phyloP scores from a whole-genome alignment of 1,284 basidiomycete genomes.

The Ustilago shanxiensis region DNA sequence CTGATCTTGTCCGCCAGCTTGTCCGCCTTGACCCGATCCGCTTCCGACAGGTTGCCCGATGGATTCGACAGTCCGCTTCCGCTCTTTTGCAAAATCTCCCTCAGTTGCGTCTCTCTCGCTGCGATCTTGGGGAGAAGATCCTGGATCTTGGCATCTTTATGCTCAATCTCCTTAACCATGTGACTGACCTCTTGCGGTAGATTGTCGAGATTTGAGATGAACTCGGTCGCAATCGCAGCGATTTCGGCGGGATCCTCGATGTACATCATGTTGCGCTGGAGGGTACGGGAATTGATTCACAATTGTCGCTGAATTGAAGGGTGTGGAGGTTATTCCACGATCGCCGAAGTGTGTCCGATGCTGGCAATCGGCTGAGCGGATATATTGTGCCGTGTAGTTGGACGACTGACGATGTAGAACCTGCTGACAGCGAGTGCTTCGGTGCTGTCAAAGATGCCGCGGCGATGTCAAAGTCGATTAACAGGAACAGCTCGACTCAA shows the following conservation, averaged over 20 bases:
- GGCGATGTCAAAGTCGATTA: too few relatives aligned
- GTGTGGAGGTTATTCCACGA: too few relatives aligned
- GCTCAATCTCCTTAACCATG: slow-evolving; percentile 67
- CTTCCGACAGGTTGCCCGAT: slow-evolving; percentile 48
- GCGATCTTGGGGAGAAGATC: slow-evolving; percentile 62
- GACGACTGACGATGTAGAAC: not conserved
- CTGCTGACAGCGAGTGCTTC: too few relatives aligned
- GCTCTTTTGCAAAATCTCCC: slow-evolving; percentile 51
- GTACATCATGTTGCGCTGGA: slow-evolving; percentile 26
- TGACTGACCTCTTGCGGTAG: slow-evolving; percentile 67
- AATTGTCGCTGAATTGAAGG: not conserved
- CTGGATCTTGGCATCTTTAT: slow-evolving; percentile 68
- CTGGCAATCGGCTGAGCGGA: not conserved
- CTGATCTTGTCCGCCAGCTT: slow-evolving; percentile 62
- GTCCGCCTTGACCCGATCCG: slow-evolving; percentile 57
- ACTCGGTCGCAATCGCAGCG: slow-evolving; percentile 65
- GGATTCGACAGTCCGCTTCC: slow-evolving; percentile 34
- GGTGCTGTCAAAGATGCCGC: too few relatives aligned
- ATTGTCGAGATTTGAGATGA: slow-evolving; percentile 65
- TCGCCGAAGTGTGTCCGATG: too few relatives aligned
- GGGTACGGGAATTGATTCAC: not conserved
- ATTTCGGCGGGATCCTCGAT: slow-evolving; percentile 68
- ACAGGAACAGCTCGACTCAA: too few relatives aligned
- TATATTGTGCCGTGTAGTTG: not conserved
- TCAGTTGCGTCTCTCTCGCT: slow-evolving; percentile 58